Evolutionary conservation across 2,329 filamentous ascomycete species (phyloP).

Genomic region (Rutstroemia sp.): DNA sequence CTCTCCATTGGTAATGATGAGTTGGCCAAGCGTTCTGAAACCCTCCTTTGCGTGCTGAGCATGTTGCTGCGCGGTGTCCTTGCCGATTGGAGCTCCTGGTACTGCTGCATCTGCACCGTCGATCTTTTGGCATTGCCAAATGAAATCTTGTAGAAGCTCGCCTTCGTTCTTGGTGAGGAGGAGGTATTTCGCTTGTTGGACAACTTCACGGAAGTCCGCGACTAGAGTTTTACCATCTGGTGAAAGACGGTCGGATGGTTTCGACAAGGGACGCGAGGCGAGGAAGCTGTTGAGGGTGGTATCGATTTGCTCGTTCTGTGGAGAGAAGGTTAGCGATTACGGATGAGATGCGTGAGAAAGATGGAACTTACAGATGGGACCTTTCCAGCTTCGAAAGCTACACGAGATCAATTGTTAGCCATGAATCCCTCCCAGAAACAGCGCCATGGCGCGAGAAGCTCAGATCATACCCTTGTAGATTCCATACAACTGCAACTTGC

Average conservation of each 20-base stretch:
- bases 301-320: slow-evolving; percentile 68
- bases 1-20: slow-evolving; percentile 92
- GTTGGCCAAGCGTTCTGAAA: slow-evolving; percentile 76
- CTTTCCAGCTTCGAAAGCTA: slow-evolving; percentile 81
- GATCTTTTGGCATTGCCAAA: slow-evolving; percentile 83
- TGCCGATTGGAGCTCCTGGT: slow-evolving; percentile 63
- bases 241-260: slow-evolving; percentile 71
- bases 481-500: slow-evolving; percentile 91
- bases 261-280: slow-evolving; percentile 59
- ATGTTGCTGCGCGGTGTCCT: slow-evolving; percentile 73
- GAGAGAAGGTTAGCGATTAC: neutral
- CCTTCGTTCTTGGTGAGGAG: slow-evolving; percentile 92
- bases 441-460: neutral
- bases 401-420: slow-evolving; percentile 19
- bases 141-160: slow-evolving; percentile 91
- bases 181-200: slow-evolving; percentile 77
- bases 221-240: slow-evolving; percentile 74
- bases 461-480: slow-evolving; percentile 59
- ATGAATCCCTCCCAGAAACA: neutral
- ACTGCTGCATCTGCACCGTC: slow-evolving; percentile 52
- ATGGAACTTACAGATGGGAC: slow-evolving; percentile 55
- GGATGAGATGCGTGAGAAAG: neutral
- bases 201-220: slow-evolving; percentile 67
- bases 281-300: slow-evolving; percentile 86
- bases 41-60: slow-evolving; percentile 78